Base-by-base conservation (phyloP, 768 basidiomycete species). In the Leucosporidium yakuticum region DNA sequence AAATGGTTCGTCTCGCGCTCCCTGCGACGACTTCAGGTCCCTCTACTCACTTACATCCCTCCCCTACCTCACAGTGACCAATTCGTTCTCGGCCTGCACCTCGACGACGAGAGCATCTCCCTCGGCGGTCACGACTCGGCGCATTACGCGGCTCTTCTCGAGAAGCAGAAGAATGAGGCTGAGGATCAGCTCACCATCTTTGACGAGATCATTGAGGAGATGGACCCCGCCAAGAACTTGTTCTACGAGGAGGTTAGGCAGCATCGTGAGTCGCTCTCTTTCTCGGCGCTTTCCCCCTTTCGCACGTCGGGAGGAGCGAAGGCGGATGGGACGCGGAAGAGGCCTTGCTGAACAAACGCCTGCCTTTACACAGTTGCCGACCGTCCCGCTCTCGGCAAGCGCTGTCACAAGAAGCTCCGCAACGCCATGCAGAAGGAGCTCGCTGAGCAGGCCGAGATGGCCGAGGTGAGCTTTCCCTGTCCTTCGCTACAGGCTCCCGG, bases 321-420 rank as follows among this genome's bases (percentile, higher is more conserved):
- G n/a, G n/a, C n/a, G n/a, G n/a, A n/a, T n/a, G n/a, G n/a, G n/a
- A n/a, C n/a, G n/a, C n/a, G n/a, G n/a, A n/a, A n/a, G n/a, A n/a
- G n/a, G n/a, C n/a, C 39, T 17, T 17, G 36, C 23, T 3, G 5
- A 23, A 23, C 3, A 36, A 23, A 2, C 15, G 12, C 14, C n/a
- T 20, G 2, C 7, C 23, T 31, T 9, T 11, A 15, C 17, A 17
- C 31, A 70, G 69, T 70, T 29, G 56, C 53, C 0, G 36, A 25
- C 4, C 66, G 69, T n/a, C 36, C 20, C 0, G 29, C 39, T 5
- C 0, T 1, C 0, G 65, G 58, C 6, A 50, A 27, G 21, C 25
- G 34, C 5, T 39, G 65, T 11, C 31, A 34, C 36, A 70, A 59
- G 69, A 57, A 62, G 39, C 27, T 67, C 8, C 7, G 6, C 15